Evolutionary conservation across 805 yeast species (phyloP).

Genomic region (Teunomyces atbi): DNA sequence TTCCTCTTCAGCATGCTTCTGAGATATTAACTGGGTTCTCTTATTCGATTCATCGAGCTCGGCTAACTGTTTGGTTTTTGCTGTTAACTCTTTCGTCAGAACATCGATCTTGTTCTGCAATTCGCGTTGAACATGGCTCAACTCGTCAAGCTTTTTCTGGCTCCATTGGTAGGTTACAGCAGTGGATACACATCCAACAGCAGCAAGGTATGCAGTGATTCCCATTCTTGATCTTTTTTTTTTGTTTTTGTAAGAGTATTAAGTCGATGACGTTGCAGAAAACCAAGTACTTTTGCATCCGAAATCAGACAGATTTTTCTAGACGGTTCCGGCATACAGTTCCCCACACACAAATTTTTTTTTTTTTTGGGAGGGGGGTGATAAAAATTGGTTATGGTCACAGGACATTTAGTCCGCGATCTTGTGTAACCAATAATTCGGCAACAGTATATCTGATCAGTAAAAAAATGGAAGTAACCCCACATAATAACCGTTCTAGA

Average conservation of each 20-base stretch:
- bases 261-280: neutral
- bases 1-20: slow-evolving; percentile 10
- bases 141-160: slow-evolving; percentile 16
- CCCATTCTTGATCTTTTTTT: slow-evolving; percentile 9
- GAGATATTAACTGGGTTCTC: neutral
- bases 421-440: neutral
- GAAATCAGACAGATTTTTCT: no score
- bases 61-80: slow-evolving; percentile 8
- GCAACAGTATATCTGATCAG: neutral
- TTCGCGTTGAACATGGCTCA: slow-evolving; percentile 10
- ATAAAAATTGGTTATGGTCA: slow-evolving; percentile 1
- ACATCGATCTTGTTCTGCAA: slow-evolving; percentile 10
- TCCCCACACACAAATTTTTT: neutral
- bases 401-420: slow-evolving; percentile 2
- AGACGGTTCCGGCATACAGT: neutral
- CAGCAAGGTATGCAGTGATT: slow-evolving; percentile 15
- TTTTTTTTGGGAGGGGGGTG: no score
- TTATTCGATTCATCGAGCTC: slow-evolving; percentile 2
- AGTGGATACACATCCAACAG: slow-evolving; percentile 18
- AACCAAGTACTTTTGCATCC: neutral
- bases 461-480: slow-evolving; percentile 14
- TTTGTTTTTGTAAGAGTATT: neutral
- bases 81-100: slow-evolving; percentile 8
- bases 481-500: slow-evolving; percentile 26
- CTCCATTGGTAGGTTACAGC: slow-evolving; percentile 19